Percentiles rank a stretch among this genome's conserved stretches.
Conservation (phyloP, 139 green algal species). For the Chlamydomonas incerta region DNA sequence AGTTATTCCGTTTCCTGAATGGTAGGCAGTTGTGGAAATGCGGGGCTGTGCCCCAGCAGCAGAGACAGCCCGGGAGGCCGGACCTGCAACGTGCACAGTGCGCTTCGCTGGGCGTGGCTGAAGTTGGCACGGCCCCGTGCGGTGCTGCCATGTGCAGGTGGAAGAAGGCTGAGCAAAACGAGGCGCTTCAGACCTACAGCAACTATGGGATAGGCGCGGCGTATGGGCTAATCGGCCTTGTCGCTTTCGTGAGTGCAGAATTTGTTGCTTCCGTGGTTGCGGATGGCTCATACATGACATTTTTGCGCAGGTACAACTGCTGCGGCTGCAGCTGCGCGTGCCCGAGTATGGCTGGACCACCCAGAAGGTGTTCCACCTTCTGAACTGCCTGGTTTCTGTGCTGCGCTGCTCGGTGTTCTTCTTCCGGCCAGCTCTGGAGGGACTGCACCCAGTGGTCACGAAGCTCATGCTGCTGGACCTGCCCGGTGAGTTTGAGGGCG, state of each 20-base stretch:
- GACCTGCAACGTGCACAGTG: too few species aligned
- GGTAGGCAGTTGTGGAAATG: neutral
- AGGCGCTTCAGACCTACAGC: conserved; percentile 51
- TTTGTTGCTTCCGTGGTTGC: neutral
- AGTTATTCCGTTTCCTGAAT: conserved; percentile 19
- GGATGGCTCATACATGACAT: neutral
- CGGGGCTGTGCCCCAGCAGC: too few species aligned
- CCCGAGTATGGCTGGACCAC: conserved; percentile 99
- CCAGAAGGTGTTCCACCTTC: conserved; percentile 99
- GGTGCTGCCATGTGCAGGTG: conserved; percentile 55
- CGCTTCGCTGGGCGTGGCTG: too few species aligned
- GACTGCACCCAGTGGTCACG: conserved; percentile 58
- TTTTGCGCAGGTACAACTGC: conserved; percentile 79
- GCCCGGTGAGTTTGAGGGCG: conserved; percentile 69
- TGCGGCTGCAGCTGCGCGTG: conserved; percentile 92
- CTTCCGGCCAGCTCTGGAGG: conserved; percentile 71
- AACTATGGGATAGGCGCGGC: conserved; percentile 74
- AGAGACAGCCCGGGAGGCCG: too few species aligned
- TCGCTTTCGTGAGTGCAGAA: conserved; percentile 72
- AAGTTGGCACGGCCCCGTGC: neutral
- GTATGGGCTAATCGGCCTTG: conserved; percentile 72
- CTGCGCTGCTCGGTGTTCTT: conserved; percentile 86
- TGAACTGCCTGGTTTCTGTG: conserved; percentile 91
- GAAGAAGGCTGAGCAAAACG: conserved; percentile 58
- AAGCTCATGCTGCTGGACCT: conserved; percentile 88